Percentiles rank a stretch among this genome's conserved stretches.
phyloP scores from a whole-genome alignment of 352 stramenopile species.

The Phytophthora cajani region DNA sequence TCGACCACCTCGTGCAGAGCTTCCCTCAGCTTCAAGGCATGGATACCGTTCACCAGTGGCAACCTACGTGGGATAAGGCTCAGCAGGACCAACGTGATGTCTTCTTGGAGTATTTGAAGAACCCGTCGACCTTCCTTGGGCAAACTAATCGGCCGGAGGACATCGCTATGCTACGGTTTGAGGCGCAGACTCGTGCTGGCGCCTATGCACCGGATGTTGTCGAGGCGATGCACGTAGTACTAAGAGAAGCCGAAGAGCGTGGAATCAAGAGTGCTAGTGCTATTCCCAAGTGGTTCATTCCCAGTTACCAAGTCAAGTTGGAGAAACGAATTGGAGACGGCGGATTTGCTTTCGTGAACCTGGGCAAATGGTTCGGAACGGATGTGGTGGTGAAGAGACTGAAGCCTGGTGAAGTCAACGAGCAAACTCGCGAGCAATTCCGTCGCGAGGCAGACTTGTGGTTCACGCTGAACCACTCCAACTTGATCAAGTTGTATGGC shows the following conservation, averaged over 20 bases:
- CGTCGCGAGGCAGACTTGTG: conserved; percentile 34
- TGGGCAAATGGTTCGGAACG: conserved; percentile 36
- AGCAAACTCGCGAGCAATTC: conserved; percentile 25
- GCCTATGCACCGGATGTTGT: conserved; percentile 29
- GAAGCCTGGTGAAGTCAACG: conserved; percentile 15
- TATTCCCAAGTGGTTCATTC: conserved; percentile 40
- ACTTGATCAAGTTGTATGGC: conserved; percentile 42
- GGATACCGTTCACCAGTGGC: conserved; percentile 28
- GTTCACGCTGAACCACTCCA: conserved; percentile 41
- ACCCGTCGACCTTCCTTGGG: conserved; percentile 25
- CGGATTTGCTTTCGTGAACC: conserved; percentile 31
- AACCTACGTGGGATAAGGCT: conserved; percentile 37
- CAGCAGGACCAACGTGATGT: conserved; percentile 20
- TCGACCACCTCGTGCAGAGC: conserved; percentile 25
- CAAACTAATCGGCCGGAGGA: conserved; percentile 18
- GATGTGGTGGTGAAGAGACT: conserved; percentile 38
- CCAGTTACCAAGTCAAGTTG: conserved; percentile 30
- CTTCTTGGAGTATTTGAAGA: conserved; percentile 24
- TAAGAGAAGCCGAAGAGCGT: conserved; percentile 24
- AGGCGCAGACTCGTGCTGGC: conserved; percentile 32
- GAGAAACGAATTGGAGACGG: conserved; percentile 21
- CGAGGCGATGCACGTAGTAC: conserved; percentile 28
- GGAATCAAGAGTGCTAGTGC: conserved; percentile 25
- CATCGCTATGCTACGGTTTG: conserved; percentile 33
- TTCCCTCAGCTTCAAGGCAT: conserved; percentile 21